Percentiles rank a stretch among this genome's conserved stretches.
phyloP scores from a whole-genome alignment of 2,329 filamentous ascomycete species.

The Catunica adiposa region DNA sequence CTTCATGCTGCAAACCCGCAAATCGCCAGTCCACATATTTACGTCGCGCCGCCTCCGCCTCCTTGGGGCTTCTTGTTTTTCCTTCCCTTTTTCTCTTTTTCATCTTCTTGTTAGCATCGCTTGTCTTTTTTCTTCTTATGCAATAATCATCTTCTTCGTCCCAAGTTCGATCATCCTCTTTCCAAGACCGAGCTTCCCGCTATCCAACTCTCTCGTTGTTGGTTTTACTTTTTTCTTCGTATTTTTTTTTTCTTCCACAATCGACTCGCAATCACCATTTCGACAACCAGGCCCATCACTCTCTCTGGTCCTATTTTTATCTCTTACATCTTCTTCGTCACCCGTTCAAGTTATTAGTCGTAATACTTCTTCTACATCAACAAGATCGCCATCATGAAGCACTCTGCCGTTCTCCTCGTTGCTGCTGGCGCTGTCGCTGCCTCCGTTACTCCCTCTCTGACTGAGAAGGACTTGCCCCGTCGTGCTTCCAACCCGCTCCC shows the following conservation, averaged over 20 bases:
- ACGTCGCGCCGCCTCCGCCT: constrained; percentile 4
- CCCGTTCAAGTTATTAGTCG: background rate
- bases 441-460: constrained; percentile 33
- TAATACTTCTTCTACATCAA: background rate
- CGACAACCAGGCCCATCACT: constrained; percentile 6
- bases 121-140: constrained; percentile 19
- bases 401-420: constrained; percentile 21
- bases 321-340: constrained; percentile 11
- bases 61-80: constrained; percentile 10
- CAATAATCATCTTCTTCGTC: constrained; percentile 8
- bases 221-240: constrained; percentile 18
- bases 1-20: background rate
- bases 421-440: constrained; percentile 31
- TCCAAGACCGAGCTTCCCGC: constrained; percentile 14
- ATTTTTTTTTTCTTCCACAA: constrained; percentile 3
- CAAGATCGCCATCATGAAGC: constrained; percentile 14
- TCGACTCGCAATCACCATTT: background rate
- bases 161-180: constrained; percentile 6
- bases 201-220: constrained; percentile 25
- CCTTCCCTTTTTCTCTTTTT: constrained; percentile 15
- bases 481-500: constrained; percentile 34
- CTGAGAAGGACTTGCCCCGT: constrained; percentile 29
- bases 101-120: too few species aligned
- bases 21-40: constrained; percentile 4
- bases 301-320: constrained; percentile 12